Evolutionary conservation across 2,329 filamentous ascomycete genomes (phyloP), one percentile per base, ranked within the genome.

Genomic region (Cytospora mali): DNA sequence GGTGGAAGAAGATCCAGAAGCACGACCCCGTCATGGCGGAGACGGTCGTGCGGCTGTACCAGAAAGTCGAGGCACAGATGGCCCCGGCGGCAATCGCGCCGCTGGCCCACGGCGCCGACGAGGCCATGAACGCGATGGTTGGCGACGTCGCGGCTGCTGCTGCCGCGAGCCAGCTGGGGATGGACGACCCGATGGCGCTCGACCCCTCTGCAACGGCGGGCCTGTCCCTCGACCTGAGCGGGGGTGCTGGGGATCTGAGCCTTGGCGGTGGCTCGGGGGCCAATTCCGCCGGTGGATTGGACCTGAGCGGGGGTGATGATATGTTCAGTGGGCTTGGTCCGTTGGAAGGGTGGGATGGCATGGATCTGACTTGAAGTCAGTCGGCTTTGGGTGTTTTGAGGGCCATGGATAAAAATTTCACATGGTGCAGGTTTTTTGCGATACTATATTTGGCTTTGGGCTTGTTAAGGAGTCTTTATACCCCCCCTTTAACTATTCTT

Each of bases 1-100:
- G 84, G 50, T 88, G 84, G 62, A 81, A 81, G 64, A 78, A 76
- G 62, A 76, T 86, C 0, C 81, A 87, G 42, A 81, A 83, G 68
- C 76, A 76, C n/a, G 86, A 89, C 62, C 76, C 80, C 1, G 74
- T 77, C 21, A 75, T 84, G 51, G 86, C 87, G 1, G 88, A 90
- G 72, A 82, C 82, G 10, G 76, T 87, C 16, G 83, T 89, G 11
- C 84, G 88, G 9, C 80, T 90, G 9, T 79, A 88, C 71, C 80
- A 87, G 28, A 79, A 81, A 2, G 87, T 91, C 13, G 87, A 91
- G 73, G 81, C 83, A n/a, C 87, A 89, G 70, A 81, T 90, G 77
- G 76, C 77, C 35, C 66, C 63, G 7, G 56, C 55, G 2, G 53
- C 63, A 29, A 58, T 58, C 25, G 58, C 55, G 23, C 33, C 62